Evolutionary conservation across 345 rosid genomes (phyloP).

Genomic region (Eucalyptus polyanthemos): DNA sequence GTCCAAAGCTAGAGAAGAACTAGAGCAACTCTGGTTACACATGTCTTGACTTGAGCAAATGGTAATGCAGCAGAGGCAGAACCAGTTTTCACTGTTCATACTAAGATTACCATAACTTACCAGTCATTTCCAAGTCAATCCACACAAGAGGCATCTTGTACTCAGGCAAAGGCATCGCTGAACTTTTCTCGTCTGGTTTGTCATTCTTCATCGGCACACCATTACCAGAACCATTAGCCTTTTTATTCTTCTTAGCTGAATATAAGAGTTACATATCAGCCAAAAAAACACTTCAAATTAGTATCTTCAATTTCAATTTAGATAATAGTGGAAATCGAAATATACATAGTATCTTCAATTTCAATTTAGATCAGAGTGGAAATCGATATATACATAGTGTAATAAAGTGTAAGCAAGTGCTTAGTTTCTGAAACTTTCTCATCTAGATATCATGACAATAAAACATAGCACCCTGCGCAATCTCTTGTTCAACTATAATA

Average conservation of each 20-base stretch:
- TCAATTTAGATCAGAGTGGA: not conserved
- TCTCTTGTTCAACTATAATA: not conserved
- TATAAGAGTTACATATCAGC: not conserved
- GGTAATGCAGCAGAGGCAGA: not conserved
- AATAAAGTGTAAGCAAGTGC: not conserved
- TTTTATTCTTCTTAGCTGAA: constrained; percentile 13
- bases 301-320: not conserved
- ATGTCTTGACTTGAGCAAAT: not conserved
- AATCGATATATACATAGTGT: not conserved
- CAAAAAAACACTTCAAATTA: not conserved
- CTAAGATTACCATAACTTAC: constrained; percentile 6
- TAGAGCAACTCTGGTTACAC: not conserved
- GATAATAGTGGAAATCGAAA: not conserved
- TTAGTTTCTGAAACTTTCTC: not conserved
- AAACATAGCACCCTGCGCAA: not conserved
- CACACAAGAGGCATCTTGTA: constrained; percentile 82
- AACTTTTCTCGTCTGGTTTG: not conserved
- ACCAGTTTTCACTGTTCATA: not conserved
- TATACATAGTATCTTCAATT: not conserved
- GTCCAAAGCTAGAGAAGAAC: not conserved
- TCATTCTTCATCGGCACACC: not conserved
- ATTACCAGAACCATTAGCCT: not conserved
- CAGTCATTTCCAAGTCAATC: constrained; percentile 97
- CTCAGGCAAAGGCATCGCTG: not conserved
- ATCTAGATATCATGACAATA: not conserved